Conservation (phyloP, 2,329 filamentous ascomycete genomes). For the Ophiostoma angusticollis region DNA sequence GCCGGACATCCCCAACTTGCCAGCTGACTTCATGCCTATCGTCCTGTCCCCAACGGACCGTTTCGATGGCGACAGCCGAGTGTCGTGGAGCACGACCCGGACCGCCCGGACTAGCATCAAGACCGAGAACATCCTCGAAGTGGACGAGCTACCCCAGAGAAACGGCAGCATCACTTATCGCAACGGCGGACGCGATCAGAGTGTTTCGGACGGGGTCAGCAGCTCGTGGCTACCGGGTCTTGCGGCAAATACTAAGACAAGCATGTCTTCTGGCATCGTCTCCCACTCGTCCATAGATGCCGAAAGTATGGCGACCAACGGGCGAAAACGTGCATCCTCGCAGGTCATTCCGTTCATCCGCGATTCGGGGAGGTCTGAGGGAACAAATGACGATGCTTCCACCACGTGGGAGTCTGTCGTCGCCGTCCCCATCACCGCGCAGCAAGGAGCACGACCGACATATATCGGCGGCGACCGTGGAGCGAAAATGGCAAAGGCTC, state of each 20-base stretch:
- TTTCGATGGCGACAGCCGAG: constrained; percentile 14
- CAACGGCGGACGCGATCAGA: constrained; percentile 11
- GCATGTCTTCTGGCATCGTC: no score
- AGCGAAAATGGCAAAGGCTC: neutral
- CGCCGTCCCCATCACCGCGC: constrained; percentile 31
- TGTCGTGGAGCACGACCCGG: constrained; percentile 22
- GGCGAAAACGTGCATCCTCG: constrained; percentile 34
- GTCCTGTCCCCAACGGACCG: constrained; percentile 14
- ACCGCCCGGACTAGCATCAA: constrained; percentile 26
- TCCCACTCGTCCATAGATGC: constrained; percentile 11
- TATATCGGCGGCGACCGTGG: constrained; percentile 20
- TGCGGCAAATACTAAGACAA: constrained; percentile 11
- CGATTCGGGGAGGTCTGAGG: constrained; percentile 23
- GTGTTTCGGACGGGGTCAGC: constrained; percentile 22
- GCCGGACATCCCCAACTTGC: constrained; percentile 30
- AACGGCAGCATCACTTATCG: neutral
- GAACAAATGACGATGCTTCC: constrained; percentile 27
- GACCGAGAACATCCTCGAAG: constrained; percentile 29
- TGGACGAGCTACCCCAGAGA: constrained; percentile 19
- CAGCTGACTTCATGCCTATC: constrained; percentile 18
- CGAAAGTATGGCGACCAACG: constrained; percentile 10
- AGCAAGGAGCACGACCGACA: constrained; percentile 28
- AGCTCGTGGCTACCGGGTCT: constrained; percentile 28
- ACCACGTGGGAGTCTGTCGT: constrained; percentile 36
- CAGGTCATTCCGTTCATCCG: constrained; percentile 32